phyloP scores from a whole-genome alignment of 2,329 filamentous ascomycete species.

The Phaeophleospora eucalypticola region DNA sequence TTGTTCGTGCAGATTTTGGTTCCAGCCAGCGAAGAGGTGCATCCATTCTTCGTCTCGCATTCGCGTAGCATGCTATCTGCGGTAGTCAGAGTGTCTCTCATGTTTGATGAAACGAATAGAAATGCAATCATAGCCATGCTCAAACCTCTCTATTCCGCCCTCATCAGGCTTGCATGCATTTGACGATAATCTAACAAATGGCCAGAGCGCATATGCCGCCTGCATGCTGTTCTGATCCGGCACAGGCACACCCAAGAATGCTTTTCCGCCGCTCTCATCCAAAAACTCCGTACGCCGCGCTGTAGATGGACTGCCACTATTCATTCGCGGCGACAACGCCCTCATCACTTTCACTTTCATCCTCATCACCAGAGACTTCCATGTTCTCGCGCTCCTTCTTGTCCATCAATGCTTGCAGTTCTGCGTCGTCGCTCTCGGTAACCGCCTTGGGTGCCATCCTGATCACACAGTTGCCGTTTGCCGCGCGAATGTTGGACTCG shows the following conservation, averaged over 20 bases:
- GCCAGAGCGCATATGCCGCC: background rate
- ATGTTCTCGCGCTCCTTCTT: slow-evolving; percentile 97
- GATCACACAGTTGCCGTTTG: slow-evolving; percentile 70
- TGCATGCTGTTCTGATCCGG: no score
- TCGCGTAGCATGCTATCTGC: no score
- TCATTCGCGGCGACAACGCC: slow-evolving; percentile 48
- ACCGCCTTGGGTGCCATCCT: slow-evolving; percentile 99
- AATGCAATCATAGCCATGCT: no score
- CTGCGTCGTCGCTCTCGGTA: slow-evolving; percentile 95
- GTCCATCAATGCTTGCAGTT: slow-evolving; percentile 97
- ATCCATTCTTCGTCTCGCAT: no score
- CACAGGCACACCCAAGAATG: no score
- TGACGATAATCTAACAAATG: background rate
- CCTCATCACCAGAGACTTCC: slow-evolving; percentile 96
- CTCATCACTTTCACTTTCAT: slow-evolving; percentile 91
- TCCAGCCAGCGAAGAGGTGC: no score
- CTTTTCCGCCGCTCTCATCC: background rate
- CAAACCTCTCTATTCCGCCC: no score
- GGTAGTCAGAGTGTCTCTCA: no score
- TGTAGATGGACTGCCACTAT: slow-evolving; percentile 4
- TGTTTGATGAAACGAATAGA: no score
- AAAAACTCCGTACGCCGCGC: background rate
- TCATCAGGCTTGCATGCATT: background rate
- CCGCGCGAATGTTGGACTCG: slow-evolving; percentile 69
- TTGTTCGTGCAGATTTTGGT: no score